Conservation (phyloP, 169 alveolate genomes). For the Neospora caninum region DNA sequence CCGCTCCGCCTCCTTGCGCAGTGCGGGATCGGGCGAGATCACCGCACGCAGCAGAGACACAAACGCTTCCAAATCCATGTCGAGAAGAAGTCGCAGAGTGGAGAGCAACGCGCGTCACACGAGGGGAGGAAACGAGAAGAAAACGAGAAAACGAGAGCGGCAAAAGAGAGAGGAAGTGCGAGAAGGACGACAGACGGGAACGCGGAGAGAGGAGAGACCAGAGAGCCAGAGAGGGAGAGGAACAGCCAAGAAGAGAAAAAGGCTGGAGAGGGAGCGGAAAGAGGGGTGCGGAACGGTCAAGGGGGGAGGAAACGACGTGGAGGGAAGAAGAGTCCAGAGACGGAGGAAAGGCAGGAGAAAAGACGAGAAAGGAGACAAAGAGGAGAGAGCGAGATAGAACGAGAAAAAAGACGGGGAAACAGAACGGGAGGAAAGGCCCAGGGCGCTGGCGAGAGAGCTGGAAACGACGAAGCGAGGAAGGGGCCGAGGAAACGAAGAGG, state of each 20-base stretch:
- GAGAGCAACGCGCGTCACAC: background rate
- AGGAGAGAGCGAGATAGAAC: background rate
- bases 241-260: background rate
- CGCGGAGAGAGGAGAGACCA: background rate
- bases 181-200: background rate
- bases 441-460: background rate
- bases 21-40: constrained; percentile 7
- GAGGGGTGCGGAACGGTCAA: background rate
- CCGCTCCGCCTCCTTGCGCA: constrained; percentile 42
- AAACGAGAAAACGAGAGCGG: background rate
- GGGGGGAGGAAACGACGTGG: background rate
- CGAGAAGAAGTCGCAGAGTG: background rate
- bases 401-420: background rate
- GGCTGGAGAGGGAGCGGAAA: background rate
- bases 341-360: background rate
- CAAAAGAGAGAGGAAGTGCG: background rate
- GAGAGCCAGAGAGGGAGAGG: background rate
- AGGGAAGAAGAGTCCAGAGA: background rate
- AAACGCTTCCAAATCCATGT: constrained; percentile 35
- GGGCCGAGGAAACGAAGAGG: too few species aligned
- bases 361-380: background rate
- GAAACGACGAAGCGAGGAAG: background rate
- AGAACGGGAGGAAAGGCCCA: background rate
- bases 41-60: constrained; percentile 30
- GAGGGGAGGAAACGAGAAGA: background rate